Percentiles rank a stretch among this genome's conserved stretches.
phyloP scores from a whole-genome alignment of 176 grass and related monocot genomes.

The Musa itinerans region DNA sequence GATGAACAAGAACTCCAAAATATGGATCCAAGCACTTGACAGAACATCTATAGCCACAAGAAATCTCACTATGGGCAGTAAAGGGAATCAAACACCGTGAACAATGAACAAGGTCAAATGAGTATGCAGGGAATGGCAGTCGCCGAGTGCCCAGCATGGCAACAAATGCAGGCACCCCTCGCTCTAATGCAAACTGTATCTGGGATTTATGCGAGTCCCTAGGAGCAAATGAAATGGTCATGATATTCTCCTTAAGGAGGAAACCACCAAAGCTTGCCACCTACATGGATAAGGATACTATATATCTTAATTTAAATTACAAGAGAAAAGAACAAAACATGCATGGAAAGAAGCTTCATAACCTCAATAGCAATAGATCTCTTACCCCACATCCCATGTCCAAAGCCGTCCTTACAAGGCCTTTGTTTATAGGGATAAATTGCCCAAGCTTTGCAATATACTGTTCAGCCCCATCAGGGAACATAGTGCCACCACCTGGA shows the following conservation, averaged over 20 bases:
- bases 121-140: slow-evolving; percentile 74
- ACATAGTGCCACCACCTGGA: slow-evolving; percentile 92
- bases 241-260: slow-evolving; percentile 81
- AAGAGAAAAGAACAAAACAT: neutral
- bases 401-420: slow-evolving; percentile 71
- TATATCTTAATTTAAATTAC: too few species aligned
- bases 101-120: slow-evolving; percentile 90
- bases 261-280: slow-evolving; percentile 97
- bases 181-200: slow-evolving; percentile 94
- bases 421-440: slow-evolving; percentile 59
- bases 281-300: slow-evolving; percentile 32
- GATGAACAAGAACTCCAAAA: neutral
- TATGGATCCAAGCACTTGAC: slow-evolving; percentile 9
- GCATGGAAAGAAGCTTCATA: slow-evolving; percentile 1
- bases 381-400: slow-evolving; percentile 99
- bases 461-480: slow-evolving; percentile 80
- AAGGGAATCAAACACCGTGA: slow-evolving; percentile 93
- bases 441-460: slow-evolving; percentile 71
- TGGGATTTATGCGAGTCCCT: slow-evolving; percentile 96
- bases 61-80: slow-evolving; percentile 73
- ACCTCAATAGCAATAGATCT: slow-evolving; percentile 5
- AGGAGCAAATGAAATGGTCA: slow-evolving; percentile 88
- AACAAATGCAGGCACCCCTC: slow-evolving; percentile 94
- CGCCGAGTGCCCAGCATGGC: slow-evolving; percentile 82
- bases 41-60: neutral